Percentiles rank a stretch among this genome's conserved stretches.
These are phyloP conservation scores for Wallacemonas sp. DNA, from an alignment of 208 protist species.

Conservation along the genomic window DNA sequence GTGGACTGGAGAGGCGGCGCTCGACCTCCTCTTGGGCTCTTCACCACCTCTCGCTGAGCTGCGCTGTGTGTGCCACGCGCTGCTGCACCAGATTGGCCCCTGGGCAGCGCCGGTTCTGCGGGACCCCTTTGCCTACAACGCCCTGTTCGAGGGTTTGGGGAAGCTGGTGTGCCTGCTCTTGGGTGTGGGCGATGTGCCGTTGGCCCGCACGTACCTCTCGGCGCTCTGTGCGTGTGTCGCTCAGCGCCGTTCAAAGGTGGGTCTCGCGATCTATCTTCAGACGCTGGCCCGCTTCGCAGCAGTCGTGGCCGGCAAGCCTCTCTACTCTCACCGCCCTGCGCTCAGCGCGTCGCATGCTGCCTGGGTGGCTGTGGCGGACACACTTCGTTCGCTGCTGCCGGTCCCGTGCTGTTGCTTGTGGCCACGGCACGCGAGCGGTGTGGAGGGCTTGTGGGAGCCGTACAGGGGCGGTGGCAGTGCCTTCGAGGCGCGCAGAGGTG, in stretches of 20 bases:
- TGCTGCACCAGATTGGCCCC: conserved; percentile 21
- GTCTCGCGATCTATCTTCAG: conserved; percentile 26
- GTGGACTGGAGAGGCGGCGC: conserved; percentile 9
- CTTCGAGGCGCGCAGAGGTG: background rate
- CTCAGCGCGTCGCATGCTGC: background rate
- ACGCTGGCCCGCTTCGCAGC: conserved; percentile 28
- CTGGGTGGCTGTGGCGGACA: background rate
- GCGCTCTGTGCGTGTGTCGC: conserved; percentile 31
- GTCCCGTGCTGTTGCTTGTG: too few relatives aligned
- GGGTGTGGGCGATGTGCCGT: conserved; percentile 40
- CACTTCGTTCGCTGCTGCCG: background rate
- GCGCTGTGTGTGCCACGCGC: conserved; percentile 27
- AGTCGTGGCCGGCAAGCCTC: background rate
- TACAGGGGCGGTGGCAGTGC: background rate
- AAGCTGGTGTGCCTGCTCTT: conserved; percentile 23
- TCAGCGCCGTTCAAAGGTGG: conserved; percentile 25
- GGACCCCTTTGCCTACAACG: conserved; percentile 34
- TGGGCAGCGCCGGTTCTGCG: conserved; percentile 27
- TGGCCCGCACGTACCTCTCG: conserved; percentile 52
- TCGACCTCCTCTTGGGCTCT: conserved; percentile 20
- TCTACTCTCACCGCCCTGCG: conserved; percentile 1
- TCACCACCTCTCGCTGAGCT: conserved; percentile 13
- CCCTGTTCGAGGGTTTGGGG: conserved; percentile 28
- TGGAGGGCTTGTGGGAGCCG: background rate
- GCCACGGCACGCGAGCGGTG: too few relatives aligned